Evolutionary conservation across 1,139 yeast genomes (phyloP).

Genomic region (Yamadazyma sp.): DNA sequence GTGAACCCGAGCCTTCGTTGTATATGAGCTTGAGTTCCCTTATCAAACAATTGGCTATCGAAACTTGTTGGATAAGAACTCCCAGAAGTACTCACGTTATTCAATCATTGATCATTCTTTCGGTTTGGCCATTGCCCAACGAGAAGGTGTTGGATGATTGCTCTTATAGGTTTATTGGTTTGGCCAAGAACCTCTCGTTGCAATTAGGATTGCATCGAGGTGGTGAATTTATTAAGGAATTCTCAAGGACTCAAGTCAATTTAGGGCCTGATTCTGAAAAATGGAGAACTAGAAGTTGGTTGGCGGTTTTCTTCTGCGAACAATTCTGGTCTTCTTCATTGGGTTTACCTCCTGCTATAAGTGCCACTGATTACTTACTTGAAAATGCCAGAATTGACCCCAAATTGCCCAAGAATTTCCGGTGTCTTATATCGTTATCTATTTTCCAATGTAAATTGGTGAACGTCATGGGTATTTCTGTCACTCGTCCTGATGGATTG

Average conservation of each 20-base stretch:
- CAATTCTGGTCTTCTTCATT: constrained; percentile 88
- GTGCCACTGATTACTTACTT: constrained; percentile 75
- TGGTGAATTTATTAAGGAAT: constrained; percentile 81
- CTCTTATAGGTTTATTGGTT: constrained; percentile 82
- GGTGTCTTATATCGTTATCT: constrained; percentile 71
- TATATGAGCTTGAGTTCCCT: constrained; percentile 75
- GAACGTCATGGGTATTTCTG: constrained; percentile 84
- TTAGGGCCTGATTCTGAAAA: constrained; percentile 84
- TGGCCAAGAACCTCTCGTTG: constrained; percentile 80
- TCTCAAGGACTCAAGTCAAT: constrained; percentile 84
- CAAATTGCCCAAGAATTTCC: constrained; percentile 66
- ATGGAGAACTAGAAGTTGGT: constrained; percentile 95
- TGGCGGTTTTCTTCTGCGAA: constrained; percentile 82
- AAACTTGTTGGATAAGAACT: constrained; percentile 90
- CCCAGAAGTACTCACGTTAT: constrained; percentile 93
- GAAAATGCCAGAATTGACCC: constrained; percentile 76
- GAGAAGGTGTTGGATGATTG: constrained; percentile 92
- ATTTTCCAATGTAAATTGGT: constrained; percentile 84
- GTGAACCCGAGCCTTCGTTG: constrained; percentile 84
- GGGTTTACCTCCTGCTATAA: constrained; percentile 83
- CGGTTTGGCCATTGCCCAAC: constrained; percentile 93
- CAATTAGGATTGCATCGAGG: constrained; percentile 95
- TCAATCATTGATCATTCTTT: constrained; percentile 78
- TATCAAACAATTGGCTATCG: constrained; percentile 85
- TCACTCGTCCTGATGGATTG: constrained; percentile 87